Percentiles rank a stretch among this genome's conserved stretches.
phyloP scores from a whole-genome alignment of 2,329 filamentous ascomycete genomes.

The Podosphaera fusca region DNA sequence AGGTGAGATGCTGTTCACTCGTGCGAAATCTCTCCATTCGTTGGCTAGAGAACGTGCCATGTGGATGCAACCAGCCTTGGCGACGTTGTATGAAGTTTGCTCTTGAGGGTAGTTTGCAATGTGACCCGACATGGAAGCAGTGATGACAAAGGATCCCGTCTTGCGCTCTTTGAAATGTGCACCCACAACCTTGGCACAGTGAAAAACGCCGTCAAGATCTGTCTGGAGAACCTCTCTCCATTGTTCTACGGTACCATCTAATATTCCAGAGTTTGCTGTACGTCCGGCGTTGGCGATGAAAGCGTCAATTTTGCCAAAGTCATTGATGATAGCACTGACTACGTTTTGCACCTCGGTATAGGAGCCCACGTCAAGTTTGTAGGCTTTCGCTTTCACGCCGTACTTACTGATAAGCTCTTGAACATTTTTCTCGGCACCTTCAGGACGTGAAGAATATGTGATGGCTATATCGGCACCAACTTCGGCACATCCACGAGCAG shows the following conservation, averaged over 20 bases:
- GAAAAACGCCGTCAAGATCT: constrained; percentile 40
- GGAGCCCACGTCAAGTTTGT: constrained; percentile 38
- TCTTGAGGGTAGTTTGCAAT: constrained; percentile 36
- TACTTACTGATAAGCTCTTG: constrained; percentile 34
- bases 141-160: constrained; percentile 41
- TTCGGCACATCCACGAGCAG: constrained; percentile 34
- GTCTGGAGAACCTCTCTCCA: constrained; percentile 44
- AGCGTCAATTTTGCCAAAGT: constrained; percentile 47
- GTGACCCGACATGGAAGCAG: constrained; percentile 35
- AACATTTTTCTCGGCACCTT: constrained; percentile 42
- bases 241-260: constrained; percentile 42
- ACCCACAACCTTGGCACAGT: constrained; percentile 45
- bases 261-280: constrained; percentile 43
- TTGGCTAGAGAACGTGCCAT: constrained; percentile 39
- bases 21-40: constrained; percentile 46
- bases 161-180: constrained; percentile 42
- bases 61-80: constrained; percentile 45
- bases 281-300: constrained; percentile 50
- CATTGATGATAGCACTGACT: constrained; percentile 34
- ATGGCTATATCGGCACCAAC: constrained; percentile 27
- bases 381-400: constrained; percentile 42
- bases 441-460: constrained; percentile 39
- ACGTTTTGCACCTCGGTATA: constrained; percentile 28
- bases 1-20: constrained; percentile 44
- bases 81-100: constrained; percentile 40